Conservation (phyloP, 306 rosid genomes). For the Cicer cuneatum region DNA sequence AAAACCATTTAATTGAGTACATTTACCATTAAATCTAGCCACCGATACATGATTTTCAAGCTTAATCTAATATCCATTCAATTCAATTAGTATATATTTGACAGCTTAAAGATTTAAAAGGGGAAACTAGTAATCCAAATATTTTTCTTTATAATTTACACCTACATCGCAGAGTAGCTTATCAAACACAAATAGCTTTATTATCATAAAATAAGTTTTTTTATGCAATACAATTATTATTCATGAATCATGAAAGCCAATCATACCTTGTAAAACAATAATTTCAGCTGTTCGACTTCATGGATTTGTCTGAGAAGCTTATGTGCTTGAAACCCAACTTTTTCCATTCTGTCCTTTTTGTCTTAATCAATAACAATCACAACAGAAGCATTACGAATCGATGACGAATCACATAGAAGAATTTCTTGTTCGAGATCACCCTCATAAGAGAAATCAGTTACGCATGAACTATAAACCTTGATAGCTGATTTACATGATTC, state of each 20-base stretch:
- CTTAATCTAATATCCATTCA: neutral
- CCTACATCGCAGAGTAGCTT: too few relatives aligned
- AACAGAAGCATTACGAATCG: conserved; percentile 44
- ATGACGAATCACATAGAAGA: conserved; percentile 26
- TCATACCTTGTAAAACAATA: conserved; percentile 54
- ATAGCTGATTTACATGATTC: conserved; percentile 42
- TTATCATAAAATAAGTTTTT: neutral
- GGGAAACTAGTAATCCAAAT: too few relatives aligned
- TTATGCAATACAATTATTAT: neutral
- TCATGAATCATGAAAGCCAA: conserved; percentile 25
- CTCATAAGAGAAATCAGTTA: conserved; percentile 49
- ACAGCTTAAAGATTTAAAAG: too few relatives aligned
- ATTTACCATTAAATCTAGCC: neutral
- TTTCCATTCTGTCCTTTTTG: conserved; percentile 10
- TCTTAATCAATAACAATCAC: conserved; percentile 52
- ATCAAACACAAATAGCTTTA: neutral
- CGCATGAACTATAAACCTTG: conserved; percentile 26
- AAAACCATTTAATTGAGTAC: neutral
- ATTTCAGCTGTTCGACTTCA: conserved; percentile 40
- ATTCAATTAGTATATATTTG: too few relatives aligned
- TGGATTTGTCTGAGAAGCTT: conserved; percentile 46
- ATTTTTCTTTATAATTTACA: too few relatives aligned
- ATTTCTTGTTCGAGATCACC: conserved; percentile 49
- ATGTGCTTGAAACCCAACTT: conserved; percentile 8
- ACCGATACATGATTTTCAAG: neutral